Base-by-base conservation (phyloP, 306 rosid species). In the Dalbergia cochinchinensis region DNA sequence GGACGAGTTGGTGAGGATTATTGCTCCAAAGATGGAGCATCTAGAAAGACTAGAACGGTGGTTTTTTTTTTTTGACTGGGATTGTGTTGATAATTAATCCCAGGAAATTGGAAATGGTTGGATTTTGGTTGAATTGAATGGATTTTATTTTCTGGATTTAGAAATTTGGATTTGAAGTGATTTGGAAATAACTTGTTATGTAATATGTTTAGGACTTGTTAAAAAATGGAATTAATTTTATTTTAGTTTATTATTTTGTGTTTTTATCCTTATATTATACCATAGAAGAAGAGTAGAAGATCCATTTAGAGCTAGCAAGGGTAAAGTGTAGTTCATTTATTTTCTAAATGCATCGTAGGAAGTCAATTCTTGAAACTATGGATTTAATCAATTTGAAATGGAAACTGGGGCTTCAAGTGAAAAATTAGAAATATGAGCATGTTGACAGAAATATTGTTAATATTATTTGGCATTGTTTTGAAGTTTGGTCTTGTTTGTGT, bases 401-500 rank as follows among this genome's bases (percentile, higher is more conserved):
- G 72, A 63, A 45, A 63, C 70, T 61, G 58, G 35, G 53, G 68
- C 20, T 76, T 80, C 15, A 51, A 42, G 53, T 53, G 74, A 68
- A 60, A 26, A 50, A 57, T 68, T 79, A 41, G 41, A 69, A 19
- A 12, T 63, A 48, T 33, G 41, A 69, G 58, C 70, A 1, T 22
- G 71, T 42, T 44, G 15, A 44, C 14, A 22, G 15, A 31, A 61
- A 51, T 68, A 44, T n/a, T 51, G 7, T 54, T 12, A 45, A 55
- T 67, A 58, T 18, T 31, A 35, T 22, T 20, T 6, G 39, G 75
- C 61, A 55, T 26, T 63, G 41, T 37, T 78, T 73, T 69, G 76
- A 20, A 53, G 53, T 68, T 78, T 81, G 53, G 44, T 59, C 50
- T 63, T 62, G 35, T 51, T 73, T 62, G 13, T 76, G 50, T 84